Base-by-base conservation (phyloP, 495 filamentous ascomycete genomes). In the Neurospora sp. region DNA sequence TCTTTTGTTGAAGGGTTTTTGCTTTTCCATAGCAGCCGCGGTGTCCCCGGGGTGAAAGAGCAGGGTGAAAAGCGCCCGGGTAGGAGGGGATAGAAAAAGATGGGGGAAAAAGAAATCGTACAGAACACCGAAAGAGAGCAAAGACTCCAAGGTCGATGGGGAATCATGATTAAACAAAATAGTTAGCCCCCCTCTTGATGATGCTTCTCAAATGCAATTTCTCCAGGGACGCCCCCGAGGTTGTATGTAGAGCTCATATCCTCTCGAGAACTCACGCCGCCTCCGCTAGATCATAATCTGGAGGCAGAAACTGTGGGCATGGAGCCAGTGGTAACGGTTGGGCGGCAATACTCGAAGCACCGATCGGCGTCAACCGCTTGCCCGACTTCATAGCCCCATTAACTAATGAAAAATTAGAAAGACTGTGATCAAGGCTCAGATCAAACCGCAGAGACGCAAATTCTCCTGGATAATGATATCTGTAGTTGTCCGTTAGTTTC, bases 401-500 rank as follows among this genome's bases (percentile, higher is more conserved):
- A 27, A n/a, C 27, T 31, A 35, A n/a, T 39, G 41, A 72, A 39
- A 38, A 27, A 44, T 12, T 31, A 18, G 39, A 40, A 40, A 38
- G 69, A 27, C 11, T 16, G 39, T 9, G 69, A n/a, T 46, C 40
- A 20, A 42, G n/a, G 69, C 81, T 84, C 91, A 99, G 88, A 99
- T 98, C 81, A 99, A 88, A 89, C 96, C 96, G 84, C 96, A 98
- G 77, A 96, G 88, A 81, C 96, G 92, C 74, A 99, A 91, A 86
- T 99, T 99, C 85, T 98, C 96, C 89, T 99, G 96, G 82, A 99
- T 99, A 84, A 99, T 99, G 83, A 99, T 99, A 85, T 99, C 96
- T 98, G 27, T 18, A 73, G 3, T 14, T 14, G 0, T 68, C 68
- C 27, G 75, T 84, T 81, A 86, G 80, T 73, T 73, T 73, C 22